phyloP scores from a whole-genome alignment of 257 asterid genomes.

The Thymus mandschuricus region DNA sequence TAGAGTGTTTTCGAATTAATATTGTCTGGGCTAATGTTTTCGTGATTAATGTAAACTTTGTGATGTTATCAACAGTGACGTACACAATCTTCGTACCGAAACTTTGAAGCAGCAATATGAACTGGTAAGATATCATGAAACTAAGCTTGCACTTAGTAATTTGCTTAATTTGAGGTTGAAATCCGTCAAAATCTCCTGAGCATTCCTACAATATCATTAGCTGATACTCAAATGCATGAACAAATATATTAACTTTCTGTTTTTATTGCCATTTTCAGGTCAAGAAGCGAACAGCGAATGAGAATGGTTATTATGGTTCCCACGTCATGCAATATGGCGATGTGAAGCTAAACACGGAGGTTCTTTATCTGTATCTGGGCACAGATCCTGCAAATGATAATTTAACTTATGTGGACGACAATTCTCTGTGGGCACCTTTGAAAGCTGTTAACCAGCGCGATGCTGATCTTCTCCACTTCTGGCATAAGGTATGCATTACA shows the following conservation, averaged over 20 bases:
- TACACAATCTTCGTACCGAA: constrained; percentile 83
- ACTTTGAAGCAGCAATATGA: constrained; percentile 83
- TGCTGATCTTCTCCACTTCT: constrained; percentile 89
- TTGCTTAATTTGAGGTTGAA: not conserved
- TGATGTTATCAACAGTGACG: constrained; percentile 59
- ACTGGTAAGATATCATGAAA: constrained; percentile 55
- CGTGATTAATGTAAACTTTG: constrained; percentile 3
- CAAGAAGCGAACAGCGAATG: constrained; percentile 68
- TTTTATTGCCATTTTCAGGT: constrained; percentile 54
- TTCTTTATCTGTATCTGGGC: constrained; percentile 69
- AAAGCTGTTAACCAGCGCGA: constrained; percentile 81
- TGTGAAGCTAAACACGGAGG: constrained; percentile 49
- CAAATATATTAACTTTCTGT: not conserved
- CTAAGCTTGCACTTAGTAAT: not conserved
- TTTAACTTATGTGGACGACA: constrained; percentile 53
- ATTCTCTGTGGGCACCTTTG: constrained; percentile 51
- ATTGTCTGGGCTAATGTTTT: not conserved
- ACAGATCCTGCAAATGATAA: constrained; percentile 87
- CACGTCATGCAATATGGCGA: constrained; percentile 97
- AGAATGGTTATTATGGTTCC: constrained; percentile 66
- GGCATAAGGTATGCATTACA: constrained; percentile 71
- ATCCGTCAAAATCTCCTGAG: not conserved
- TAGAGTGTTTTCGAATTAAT: not conserved
- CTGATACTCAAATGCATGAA: constrained; percentile 14
- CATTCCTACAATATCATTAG: not conserved